Base-by-base conservation (phyloP, 768 basidiomycete genomes). In the Tulasnella sp. region DNA sequence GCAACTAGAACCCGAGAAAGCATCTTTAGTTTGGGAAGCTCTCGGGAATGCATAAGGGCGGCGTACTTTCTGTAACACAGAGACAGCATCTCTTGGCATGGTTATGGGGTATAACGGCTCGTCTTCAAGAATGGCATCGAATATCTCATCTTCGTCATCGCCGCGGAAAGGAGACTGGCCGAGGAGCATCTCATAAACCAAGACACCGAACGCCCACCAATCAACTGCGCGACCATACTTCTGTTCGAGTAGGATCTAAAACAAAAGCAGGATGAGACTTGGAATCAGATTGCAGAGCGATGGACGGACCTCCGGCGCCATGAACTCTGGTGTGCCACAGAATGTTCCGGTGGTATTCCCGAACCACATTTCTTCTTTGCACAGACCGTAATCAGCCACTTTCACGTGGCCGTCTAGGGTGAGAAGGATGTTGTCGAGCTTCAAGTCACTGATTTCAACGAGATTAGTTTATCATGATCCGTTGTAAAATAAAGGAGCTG, bases 121-220 rank as follows among this genome's bases (percentile, higher is more conserved):
- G 68, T 99, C 96, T 71, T 98, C 96, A 30, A 99, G 74, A 66
- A 99, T 98, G 42, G 96, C 96, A 71, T 99, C 96, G 70, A 98
- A 99, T 61, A 99, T 98, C 77, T 99, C 96, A 68, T 99, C 96
- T 71, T 98, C 96, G 65, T 98, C 96, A 67, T 99, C 96, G 60
- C 96, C 96, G 47, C 94, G 85, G 85, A 99, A 99, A 2, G 96
- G 96, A 3, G 96, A 98, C 73, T 98, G 96, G 48, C 96, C 96
- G 24, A 98, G 78, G 56, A 99, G 73, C 96, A 99, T 99, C 74
- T 99, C 96, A 70, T 99, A 99, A 24, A 88, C 97, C 66, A 99
- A 73, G 3, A 99, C 96, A 64, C 96, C 96, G 70, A 98, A 98
- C 11, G 96, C 96, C 96, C 96, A 99, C 96, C 96, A 99, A 70